A percentile compares a stretch with the other conserved stretches of the same genome.
phyloP scores from a whole-genome alignment of 371 early-diverging fungal species.

The Dichotomocladium elegans region DNA sequence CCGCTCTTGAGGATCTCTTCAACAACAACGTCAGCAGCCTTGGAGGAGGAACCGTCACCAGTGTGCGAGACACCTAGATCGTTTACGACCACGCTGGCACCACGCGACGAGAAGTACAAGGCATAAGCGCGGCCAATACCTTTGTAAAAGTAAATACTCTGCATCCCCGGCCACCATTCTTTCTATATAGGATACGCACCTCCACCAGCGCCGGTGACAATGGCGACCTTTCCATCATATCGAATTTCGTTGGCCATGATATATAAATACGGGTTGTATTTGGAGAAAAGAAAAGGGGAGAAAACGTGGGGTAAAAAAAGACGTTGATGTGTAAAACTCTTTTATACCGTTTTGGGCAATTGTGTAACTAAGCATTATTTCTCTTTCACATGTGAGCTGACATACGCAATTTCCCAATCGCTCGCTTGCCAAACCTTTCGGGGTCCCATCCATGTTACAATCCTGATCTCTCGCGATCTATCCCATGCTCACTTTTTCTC shows the following conservation, averaged over 20 bases:
- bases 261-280: not conserved
- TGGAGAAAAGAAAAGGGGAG: not conserved
- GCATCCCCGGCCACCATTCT: not conserved
- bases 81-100: slow-evolving; percentile 86
- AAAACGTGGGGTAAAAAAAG: not conserved
- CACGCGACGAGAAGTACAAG: slow-evolving; percentile 84
- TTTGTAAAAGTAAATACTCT: slow-evolving; percentile 8
- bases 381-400: not conserved
- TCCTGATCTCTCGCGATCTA: too few species aligned
- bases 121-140: slow-evolving; percentile 92
- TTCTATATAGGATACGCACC: slow-evolving; percentile 46
- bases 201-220: slow-evolving; percentile 98
- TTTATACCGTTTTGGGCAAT: not conserved
- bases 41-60: slow-evolving; percentile 70
- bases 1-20: slow-evolving; percentile 89
- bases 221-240: slow-evolving; percentile 89
- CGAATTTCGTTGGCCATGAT: slow-evolving; percentile 50
- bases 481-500: too few species aligned
- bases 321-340: not conserved
- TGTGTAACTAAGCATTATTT: not conserved
- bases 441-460: too few species aligned
- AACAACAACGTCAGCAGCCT: slow-evolving; percentile 95
- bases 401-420: not conserved
- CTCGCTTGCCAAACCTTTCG: too few species aligned
- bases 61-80: slow-evolving; percentile 87